Conservation (phyloP, 1,139 yeast genomes). For the Suhomyces guaymorum region DNA sequence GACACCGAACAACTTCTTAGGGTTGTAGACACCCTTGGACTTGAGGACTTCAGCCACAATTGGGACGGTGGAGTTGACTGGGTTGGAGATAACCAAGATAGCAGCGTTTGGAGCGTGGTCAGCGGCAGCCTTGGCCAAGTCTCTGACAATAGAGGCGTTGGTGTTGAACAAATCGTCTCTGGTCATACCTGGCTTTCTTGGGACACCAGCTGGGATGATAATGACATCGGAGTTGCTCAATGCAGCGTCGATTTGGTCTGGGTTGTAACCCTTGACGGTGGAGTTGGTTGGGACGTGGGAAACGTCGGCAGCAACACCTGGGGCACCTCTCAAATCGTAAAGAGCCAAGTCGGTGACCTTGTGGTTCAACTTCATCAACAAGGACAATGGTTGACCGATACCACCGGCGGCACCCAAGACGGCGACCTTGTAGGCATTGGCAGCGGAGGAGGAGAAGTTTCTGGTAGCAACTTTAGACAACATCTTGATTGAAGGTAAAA, state of each 20-base stretch:
- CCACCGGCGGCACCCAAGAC: slow-evolving; percentile 85
- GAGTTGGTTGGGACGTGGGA: slow-evolving; percentile 87
- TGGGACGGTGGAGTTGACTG: slow-evolving; percentile 94
- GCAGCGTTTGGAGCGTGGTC: slow-evolving; percentile 72
- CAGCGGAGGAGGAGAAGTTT: slow-evolving; percentile 66
- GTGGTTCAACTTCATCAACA: slow-evolving; percentile 70
- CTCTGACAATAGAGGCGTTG: slow-evolving; percentile 87
- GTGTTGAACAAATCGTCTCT: slow-evolving; percentile 93
- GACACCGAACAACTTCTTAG: slow-evolving; percentile 85
- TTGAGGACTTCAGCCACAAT: slow-evolving; percentile 84
- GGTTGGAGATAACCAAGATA: slow-evolving; percentile 83
- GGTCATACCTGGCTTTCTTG: slow-evolving; percentile 98
- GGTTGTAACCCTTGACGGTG: slow-evolving; percentile 66
- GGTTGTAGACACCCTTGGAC: slow-evolving; percentile 72
- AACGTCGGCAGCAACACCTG: slow-evolving; percentile 92
- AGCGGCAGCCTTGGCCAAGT: slow-evolving; percentile 79
- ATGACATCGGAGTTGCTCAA: slow-evolving; percentile 73
- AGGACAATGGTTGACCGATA: slow-evolving; percentile 92
- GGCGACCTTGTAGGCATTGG: slow-evolving; percentile 70
- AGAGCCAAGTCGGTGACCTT: slow-evolving; percentile 66
- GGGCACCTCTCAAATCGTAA: slow-evolving; percentile 86
- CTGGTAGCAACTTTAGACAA: slow-evolving; percentile 57
- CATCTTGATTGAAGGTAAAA: slow-evolving; percentile 26
- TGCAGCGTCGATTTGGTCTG: slow-evolving; percentile 61
- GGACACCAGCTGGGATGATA: slow-evolving; percentile 94